Evolutionary conservation across 192 early-diverging fungal species (phyloP).

Genomic region (Podila clonocystis): DNA sequence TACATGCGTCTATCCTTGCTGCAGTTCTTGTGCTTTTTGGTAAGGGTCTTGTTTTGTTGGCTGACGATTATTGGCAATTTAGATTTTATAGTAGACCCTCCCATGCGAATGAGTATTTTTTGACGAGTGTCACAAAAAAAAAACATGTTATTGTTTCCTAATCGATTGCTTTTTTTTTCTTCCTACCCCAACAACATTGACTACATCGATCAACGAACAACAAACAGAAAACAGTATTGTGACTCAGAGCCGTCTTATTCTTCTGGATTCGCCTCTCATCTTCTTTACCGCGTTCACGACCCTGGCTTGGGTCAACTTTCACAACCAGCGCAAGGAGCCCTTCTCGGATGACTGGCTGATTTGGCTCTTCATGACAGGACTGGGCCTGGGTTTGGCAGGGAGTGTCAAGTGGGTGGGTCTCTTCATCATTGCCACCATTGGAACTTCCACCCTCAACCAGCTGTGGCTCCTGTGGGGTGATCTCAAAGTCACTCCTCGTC

Average conservation of each 20-base stretch:
- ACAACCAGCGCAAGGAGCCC: slow-evolving; percentile 69
- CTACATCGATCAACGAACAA: neutral
- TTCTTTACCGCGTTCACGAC: slow-evolving; percentile 85
- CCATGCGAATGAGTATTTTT: neutral
- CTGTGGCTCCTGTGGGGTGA: slow-evolving; percentile 89
- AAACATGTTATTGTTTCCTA: neutral
- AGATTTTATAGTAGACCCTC: neutral
- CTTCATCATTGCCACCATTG: slow-evolving; percentile 87
- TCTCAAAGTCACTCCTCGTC: slow-evolving; percentile 60
- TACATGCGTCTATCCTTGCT: slow-evolving; percentile 78
- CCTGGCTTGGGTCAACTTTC: slow-evolving; percentile 90
- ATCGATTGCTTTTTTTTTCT: neutral
- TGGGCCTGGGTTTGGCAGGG: slow-evolving; percentile 76
- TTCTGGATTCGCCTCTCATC: slow-evolving; percentile 91
- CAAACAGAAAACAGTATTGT: slow-evolving; percentile 85
- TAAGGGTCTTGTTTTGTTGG: slow-evolving; percentile 39
- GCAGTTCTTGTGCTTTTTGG: slow-evolving; percentile 85
- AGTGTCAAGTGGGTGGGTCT: slow-evolving; percentile 97
- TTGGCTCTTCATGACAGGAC: slow-evolving; percentile 87
- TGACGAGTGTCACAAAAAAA: neutral
- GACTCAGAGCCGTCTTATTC: slow-evolving; percentile 90
- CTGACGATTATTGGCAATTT: neutral
- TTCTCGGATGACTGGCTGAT: slow-evolving; percentile 87
- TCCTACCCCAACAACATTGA: neutral
- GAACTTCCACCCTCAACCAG: slow-evolving; percentile 84